phyloP scores from a whole-genome alignment of 2,329 filamentous ascomycete genomes.

The Xylaria sp. region DNA sequence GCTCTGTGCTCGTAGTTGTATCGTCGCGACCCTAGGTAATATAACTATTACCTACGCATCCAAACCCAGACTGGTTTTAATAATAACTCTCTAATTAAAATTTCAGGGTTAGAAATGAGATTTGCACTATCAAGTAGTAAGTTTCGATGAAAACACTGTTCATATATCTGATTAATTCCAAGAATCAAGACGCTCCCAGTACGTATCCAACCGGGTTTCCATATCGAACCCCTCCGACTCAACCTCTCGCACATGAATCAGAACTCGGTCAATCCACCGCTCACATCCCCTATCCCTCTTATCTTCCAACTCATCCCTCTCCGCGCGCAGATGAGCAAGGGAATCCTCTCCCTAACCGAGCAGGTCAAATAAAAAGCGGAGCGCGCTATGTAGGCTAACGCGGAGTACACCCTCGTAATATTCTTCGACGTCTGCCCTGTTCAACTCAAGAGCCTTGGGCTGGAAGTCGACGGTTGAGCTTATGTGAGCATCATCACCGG shows the following conservation, averaged over 20 bases:
- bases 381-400: background rate
- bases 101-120: too few species aligned
- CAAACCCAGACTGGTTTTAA: too few species aligned
- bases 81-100: too few species aligned
- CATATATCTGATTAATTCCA: background rate
- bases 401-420: background rate
- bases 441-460: background rate
- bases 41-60: too few species aligned
- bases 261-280: too few species aligned
- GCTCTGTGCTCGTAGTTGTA: too few species aligned
- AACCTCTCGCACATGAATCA: background rate
- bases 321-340: background rate
- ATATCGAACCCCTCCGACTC: too few species aligned
- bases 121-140: too few species aligned
- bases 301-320: background rate
- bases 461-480: background rate
- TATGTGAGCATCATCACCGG: background rate
- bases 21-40: too few species aligned
- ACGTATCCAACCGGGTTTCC: too few species aligned
- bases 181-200: background rate
- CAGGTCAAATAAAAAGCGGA: background rate
- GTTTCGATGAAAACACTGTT: too few species aligned
- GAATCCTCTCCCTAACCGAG: background rate
- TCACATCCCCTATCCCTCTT: too few species aligned
- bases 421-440: background rate